Base-by-base conservation (phyloP, 2,329 filamentous ascomycete species). In the Aspergillus ruber region DNA sequence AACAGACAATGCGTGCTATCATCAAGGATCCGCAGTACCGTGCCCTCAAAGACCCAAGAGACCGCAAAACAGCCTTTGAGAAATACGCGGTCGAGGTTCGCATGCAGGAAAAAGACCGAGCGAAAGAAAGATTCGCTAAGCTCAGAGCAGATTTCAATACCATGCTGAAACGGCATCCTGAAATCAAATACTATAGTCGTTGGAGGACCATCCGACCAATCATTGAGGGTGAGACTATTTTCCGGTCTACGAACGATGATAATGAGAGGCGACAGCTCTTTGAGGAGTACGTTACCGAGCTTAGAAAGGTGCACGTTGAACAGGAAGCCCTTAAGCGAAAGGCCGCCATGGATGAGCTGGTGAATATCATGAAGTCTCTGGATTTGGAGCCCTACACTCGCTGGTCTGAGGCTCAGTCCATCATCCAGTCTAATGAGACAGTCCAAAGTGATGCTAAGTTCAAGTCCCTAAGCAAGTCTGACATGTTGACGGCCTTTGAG, bases 131-230 rank as follows among this genome's bases (percentile, higher is more conserved):
- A 65, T 79, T 95, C 68, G 79, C 88, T 59, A 97, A 96, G 74
- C 79, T 97, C 63, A 88, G 90, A 61, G 80, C 87, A 68, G 93
- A 97, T 75, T 98, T 98, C 70, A 86, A 86, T 57, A 90, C 85
- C 47, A 98, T 98, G 93, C 80, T 98, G 56, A 89, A 86, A 71
- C 90, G 90, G 56, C 91, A 98, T 68, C 90, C 90, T 51, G 93
- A 98, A 69, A 97, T 98, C 70, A 93, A 90, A 69, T 83, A 96
- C 67, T 96, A 94, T 69, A 96, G 91, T 38, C 86, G 90, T 52
- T 98, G 93, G 93, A 95, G 90, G 78, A 96, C 89, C 13, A 93
- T 91, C 45, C 84, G 88, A 43, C 89, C 90, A 8, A 94, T 96
- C 55, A 89, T 98, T 53, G 89, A 97, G 69, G 86, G 86, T 43